phyloP scores from a whole-genome alignment of 371 early-diverging fungal genomes.

The Umbelopsis sp. region DNA sequence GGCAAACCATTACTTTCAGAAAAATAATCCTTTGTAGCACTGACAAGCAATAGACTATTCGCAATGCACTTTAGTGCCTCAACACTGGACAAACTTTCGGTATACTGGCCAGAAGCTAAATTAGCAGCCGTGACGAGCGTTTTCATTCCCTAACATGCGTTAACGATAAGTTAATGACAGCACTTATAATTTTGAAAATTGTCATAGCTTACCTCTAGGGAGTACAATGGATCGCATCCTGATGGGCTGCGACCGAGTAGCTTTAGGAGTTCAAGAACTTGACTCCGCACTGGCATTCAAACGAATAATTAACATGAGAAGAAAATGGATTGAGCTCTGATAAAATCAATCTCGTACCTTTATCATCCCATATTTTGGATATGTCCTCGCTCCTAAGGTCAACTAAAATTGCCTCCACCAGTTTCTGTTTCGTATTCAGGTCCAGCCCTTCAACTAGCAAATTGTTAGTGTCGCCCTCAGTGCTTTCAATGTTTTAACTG shows the following conservation, averaged over 20 bases:
- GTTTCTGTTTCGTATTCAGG: background rate
- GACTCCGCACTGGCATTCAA: constrained; percentile 20
- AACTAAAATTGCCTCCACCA: background rate
- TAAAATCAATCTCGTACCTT: background rate
- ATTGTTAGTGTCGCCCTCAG: background rate
- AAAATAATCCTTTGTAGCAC: constrained; percentile 43
- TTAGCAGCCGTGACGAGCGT: constrained; percentile 32
- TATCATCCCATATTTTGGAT: background rate
- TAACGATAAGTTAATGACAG: background rate
- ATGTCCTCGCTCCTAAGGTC: background rate
- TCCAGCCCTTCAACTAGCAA: constrained; percentile 8
- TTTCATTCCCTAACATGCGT: constrained; percentile 33
- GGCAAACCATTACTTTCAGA: constrained; percentile 45
- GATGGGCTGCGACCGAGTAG: constrained; percentile 29
- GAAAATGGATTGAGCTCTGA: background rate
- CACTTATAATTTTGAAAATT: background rate
- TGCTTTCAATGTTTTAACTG: background rate
- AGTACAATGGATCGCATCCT: constrained; percentile 31
- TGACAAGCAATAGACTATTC: constrained; percentile 56
- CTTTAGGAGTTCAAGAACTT: constrained; percentile 27
- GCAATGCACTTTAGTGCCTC: constrained; percentile 66
- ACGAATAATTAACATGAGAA: no score
- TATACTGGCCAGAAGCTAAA: constrained; percentile 17
- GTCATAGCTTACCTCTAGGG: constrained; percentile 25
- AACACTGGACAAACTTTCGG: constrained; percentile 34